These are phyloP conservation scores for Eremothecium coryli DNA, from an alignment of 1,139 yeast species.

Conservation along the genomic window DNA sequence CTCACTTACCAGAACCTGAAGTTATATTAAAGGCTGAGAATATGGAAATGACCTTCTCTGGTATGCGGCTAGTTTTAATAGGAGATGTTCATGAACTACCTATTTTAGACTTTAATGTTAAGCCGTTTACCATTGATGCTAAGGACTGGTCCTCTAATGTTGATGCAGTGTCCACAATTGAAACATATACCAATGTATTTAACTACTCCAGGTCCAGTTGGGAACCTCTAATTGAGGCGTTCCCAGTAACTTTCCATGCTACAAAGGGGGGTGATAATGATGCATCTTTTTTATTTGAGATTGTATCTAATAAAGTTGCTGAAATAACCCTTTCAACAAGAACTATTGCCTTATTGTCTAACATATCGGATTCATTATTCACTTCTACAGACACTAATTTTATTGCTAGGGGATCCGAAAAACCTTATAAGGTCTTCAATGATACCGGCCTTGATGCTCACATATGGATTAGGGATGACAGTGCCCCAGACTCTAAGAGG, in stretches of 20 bases:
- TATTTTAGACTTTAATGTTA: constrained; percentile 67
- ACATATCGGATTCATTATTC: constrained; percentile 49
- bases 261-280: constrained; percentile 36
- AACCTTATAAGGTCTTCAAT: constrained; percentile 73
- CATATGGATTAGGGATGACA: constrained; percentile 56
- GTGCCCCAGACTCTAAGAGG: constrained; percentile 21
- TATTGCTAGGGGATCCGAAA: constrained; percentile 67
- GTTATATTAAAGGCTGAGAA: constrained; percentile 62
- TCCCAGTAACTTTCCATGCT: constrained; percentile 73
- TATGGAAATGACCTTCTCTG: constrained; percentile 62
- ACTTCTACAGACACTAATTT: constrained; percentile 39
- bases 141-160: constrained; percentile 87
- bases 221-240: constrained; percentile 91
- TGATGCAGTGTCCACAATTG: constrained; percentile 61
- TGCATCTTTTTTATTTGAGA: constrained; percentile 48
- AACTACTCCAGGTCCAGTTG: constrained; percentile 89
- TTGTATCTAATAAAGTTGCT: constrained; percentile 65
- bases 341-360: constrained; percentile 68
- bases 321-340: constrained; percentile 78
- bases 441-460: constrained; percentile 76
- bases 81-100: constrained; percentile 95
- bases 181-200: constrained; percentile 67
- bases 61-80: constrained; percentile 74
- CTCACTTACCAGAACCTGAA: constrained; percentile 19
- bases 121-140: constrained; percentile 64